phyloP scores from a whole-genome alignment of 129 eudicot species.

The Lactuca sativa region DNA sequence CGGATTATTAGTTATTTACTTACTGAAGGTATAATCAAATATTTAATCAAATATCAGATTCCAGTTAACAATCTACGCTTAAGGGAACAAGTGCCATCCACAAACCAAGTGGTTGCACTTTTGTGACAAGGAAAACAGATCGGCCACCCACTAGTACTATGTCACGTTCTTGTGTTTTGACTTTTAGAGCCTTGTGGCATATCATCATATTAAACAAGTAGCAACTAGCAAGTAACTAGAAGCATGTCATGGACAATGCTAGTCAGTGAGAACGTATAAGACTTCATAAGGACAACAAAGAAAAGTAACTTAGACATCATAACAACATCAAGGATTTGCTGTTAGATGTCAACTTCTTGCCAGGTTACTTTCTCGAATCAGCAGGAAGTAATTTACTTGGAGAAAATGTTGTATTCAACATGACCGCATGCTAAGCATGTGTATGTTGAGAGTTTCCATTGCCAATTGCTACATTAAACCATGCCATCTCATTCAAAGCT shows the following conservation, averaged over 20 bases:
- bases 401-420: not conserved
- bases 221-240: not conserved
- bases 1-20: not conserved
- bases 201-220: not conserved
- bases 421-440: not conserved
- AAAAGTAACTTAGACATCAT: not conserved
- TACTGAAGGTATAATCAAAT: constrained; percentile 7
- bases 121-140: not conserved
- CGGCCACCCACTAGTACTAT: not conserved
- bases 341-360: not conserved
- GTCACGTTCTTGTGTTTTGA: not conserved
- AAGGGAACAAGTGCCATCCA: not conserved
- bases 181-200: not conserved
- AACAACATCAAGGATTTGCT: not conserved
- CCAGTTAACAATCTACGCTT: constrained; percentile 4
- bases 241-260: not conserved
- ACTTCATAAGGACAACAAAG: not conserved
- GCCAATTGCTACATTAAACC: not conserved
- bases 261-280: not conserved
- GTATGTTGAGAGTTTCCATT: constrained; percentile 5
- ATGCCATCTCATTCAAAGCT: not conserved
- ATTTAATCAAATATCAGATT: not conserved
- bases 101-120: constrained; percentile 7
- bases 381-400: not conserved
- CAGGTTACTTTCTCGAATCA: not conserved